phyloP scores from a whole-genome alignment of 2,329 filamentous ascomycete genomes.

The Pezicula rhizophila region DNA sequence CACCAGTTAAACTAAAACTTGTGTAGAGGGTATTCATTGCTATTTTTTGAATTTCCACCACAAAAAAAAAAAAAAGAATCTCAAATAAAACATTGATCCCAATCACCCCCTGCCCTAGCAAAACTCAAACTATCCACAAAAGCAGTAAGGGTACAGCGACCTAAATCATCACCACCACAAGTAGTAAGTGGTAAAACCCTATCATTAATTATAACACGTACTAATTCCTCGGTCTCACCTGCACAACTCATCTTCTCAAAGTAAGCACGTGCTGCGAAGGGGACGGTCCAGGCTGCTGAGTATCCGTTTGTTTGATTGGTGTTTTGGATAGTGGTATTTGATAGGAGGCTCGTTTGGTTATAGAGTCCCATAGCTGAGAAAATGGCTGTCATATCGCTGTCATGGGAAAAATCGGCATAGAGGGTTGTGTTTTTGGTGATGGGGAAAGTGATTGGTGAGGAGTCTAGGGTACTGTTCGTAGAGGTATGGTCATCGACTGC shows the following conservation, averaged over 20 bases:
- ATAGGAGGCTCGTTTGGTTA: conserved; percentile 53
- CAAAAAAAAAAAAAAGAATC: too few species aligned
- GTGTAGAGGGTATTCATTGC: too few species aligned
- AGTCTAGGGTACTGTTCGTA: conserved; percentile 73
- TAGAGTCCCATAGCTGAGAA: conserved; percentile 75
- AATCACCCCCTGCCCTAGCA: conserved; percentile 64
- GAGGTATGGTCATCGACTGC: conserved; percentile 68
- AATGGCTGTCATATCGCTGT: conserved; percentile 77
- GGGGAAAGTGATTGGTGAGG: conserved; percentile 64
- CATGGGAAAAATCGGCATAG: conserved; percentile 89
- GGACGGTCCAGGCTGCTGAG: conserved; percentile 71
- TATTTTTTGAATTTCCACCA: too few species aligned
- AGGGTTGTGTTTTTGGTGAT: conserved; percentile 49
- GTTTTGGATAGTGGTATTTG: conserved; percentile 42
- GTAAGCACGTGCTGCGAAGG: conserved; percentile 76
- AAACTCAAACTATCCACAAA: conserved; percentile 75
- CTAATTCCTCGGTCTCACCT: conserved; percentile 55
- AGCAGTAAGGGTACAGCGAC: conserved; percentile 61
- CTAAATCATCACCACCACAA: conserved; percentile 64
- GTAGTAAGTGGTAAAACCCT: conserved; percentile 66
- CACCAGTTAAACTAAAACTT: too few species aligned
- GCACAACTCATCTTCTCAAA: conserved; percentile 79
- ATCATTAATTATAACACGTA: conserved; percentile 79
- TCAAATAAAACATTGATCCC: conserved; percentile 55
- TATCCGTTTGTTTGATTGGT: conserved; percentile 57